Base-by-base conservation (phyloP, 2,329 filamentous ascomycete species). In the Ampelomyces quisqualis region DNA sequence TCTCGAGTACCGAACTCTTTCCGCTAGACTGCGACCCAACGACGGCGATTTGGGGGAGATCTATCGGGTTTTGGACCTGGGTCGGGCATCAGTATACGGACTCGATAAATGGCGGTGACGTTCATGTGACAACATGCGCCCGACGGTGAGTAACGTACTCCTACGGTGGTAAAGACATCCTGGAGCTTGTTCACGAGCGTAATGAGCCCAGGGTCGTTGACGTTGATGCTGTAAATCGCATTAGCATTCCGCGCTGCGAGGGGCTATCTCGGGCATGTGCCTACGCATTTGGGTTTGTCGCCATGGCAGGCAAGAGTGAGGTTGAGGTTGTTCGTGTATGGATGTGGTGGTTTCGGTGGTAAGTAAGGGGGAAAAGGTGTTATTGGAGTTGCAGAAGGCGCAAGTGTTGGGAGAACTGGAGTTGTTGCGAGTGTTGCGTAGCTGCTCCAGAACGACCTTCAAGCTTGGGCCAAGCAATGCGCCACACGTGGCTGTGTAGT, bases 1-100 rank as follows among this genome's bases (percentile, higher is more conserved):
- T 98, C 73, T 98, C 93, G 64, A 98, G 74, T 58, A 98, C 93
- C 13, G 93, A 98, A 79, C 90, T 96, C 84, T 98, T 98, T 74
- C 93, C 93, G 71, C 91, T 96, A 14, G 93, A 98, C 76, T 98
- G 93, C 72, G 90, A 96, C 65, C 93, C 93, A 43, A 98, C 93
- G 57, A 98, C 93, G 58, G 86, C 91, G 70, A 98, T 98, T 77
- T 98, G 93, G 40, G 93, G 93, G 52, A 98, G 76, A 76, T 98
- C 93, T 78, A 98, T 98, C 49, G 93, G 93, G 73, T 98, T 98
- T 81, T 95, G 93, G 65, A 97, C 93, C 82, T 85, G 55, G 36
- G 29, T 33, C 40, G 56, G 53, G 58, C 51, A 57, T 70, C 57
- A 70, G 64, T 50, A 57, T 43, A 34, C 32, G 45, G 20, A 32